These are phyloP conservation scores for Beauveria sp. DNA, from an alignment of 2,329 filamentous ascomycete genomes.

Conservation along the genomic window DNA sequence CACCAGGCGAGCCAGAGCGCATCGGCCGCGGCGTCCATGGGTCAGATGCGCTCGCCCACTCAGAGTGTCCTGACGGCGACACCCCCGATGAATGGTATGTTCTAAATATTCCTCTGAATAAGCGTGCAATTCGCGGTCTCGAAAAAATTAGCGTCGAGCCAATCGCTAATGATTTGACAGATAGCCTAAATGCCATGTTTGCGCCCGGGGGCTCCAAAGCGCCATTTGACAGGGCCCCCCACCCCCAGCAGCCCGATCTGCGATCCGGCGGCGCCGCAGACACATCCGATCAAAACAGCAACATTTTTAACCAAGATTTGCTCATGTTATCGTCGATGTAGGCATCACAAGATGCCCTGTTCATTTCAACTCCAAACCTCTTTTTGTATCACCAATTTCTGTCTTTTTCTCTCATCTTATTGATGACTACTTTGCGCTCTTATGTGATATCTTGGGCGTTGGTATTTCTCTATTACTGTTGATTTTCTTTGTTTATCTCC, in stretches of 20 bases:
- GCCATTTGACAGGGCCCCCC: background rate
- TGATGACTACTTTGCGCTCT: background rate
- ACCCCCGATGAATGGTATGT: slow-evolving; percentile 4
- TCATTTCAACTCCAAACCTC: background rate
- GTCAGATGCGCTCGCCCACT: background rate
- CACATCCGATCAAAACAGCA: background rate
- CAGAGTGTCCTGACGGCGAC: background rate
- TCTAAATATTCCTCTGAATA: background rate
- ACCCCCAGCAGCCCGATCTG: background rate
- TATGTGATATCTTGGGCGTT: background rate
- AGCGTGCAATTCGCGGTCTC: background rate
- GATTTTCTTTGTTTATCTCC: background rate
- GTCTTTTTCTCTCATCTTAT: background rate
- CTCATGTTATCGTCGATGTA: background rate
- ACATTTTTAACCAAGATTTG: slow-evolving; percentile 8
- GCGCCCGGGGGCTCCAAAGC: background rate
- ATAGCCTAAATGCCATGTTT: background rate
- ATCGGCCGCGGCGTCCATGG: background rate
- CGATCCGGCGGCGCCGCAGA: background rate
- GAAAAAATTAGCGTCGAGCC: background rate
- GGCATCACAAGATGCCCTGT: background rate
- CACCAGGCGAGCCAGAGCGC: background rate
- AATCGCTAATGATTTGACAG: background rate
- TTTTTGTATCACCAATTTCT: background rate
- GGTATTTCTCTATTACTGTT: background rate